Conservation (phyloP, 179 eudicot species). For the Patellifolia procumbens region DNA sequence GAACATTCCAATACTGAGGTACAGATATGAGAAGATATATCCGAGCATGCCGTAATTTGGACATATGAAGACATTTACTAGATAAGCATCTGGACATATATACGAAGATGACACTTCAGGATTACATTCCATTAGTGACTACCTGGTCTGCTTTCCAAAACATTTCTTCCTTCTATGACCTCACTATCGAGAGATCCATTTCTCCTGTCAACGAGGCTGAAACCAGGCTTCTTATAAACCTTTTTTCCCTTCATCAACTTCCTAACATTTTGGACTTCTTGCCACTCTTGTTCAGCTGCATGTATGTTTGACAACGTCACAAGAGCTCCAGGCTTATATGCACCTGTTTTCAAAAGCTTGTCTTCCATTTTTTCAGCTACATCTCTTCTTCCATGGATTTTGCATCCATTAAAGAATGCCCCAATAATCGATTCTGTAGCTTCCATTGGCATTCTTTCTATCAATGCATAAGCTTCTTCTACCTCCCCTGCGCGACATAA, state of each 20-base stretch:
- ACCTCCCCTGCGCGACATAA: constrained; percentile 59
- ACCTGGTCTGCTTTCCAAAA: constrained; percentile 7
- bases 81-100: too few relatives aligned
- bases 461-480: constrained; percentile 56
- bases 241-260: constrained; percentile 52
- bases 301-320: too few relatives aligned
- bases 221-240: constrained; percentile 48
- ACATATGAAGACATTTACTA: too few relatives aligned
- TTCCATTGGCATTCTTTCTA: constrained; percentile 39
- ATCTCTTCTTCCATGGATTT: constrained; percentile 59
- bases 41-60: too few relatives aligned
- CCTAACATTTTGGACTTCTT: too few relatives aligned
- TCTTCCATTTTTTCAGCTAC: constrained; percentile 48
- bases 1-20: not conserved
- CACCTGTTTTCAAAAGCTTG: constrained; percentile 29
- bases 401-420: constrained; percentile 69
- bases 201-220: constrained; percentile 37
- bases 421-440: too few relatives aligned
- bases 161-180: constrained; percentile 2
- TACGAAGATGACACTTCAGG: not conserved
- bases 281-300: too few relatives aligned
- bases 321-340: constrained; percentile 48
- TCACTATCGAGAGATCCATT: constrained; percentile 5
- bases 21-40: too few relatives aligned
- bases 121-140: constrained; percentile 13